phyloP scores from a whole-genome alignment of 2,329 filamentous ascomycete genomes.

The Penicillium sp. region DNA sequence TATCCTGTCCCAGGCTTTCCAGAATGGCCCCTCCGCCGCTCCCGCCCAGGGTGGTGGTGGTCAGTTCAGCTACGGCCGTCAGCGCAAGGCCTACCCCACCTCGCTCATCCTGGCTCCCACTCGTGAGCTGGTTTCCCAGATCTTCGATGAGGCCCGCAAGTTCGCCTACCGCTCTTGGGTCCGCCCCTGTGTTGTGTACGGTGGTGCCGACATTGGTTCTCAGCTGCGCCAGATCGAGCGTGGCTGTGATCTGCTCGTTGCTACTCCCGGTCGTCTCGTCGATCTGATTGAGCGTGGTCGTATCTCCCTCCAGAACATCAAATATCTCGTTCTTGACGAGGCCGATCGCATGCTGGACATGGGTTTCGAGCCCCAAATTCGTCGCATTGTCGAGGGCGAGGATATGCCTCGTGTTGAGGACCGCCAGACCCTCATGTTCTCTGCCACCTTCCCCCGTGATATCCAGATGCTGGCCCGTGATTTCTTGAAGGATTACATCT shows the following conservation, averaged over 20 bases:
- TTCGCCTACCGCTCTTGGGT: constrained; percentile 99
- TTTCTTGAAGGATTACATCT: constrained; percentile 98
- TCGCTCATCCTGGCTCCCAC: constrained; percentile 94
- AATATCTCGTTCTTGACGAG: constrained; percentile 98
- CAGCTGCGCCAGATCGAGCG: constrained; percentile 98
- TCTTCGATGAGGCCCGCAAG: constrained; percentile 95
- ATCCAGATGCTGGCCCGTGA: constrained; percentile 99
- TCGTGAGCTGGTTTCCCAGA: constrained; percentile 97
- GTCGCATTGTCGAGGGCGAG: constrained; percentile 95
- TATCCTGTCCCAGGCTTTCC: constrained; percentile 95
- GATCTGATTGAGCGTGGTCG: constrained; percentile 98
- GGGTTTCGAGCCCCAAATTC: constrained; percentile 99
- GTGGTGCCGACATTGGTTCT: constrained; percentile 96
- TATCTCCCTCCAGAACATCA: constrained; percentile 97
- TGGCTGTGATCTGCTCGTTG: constrained; percentile 94
- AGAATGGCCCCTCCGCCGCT: constrained; percentile 73
- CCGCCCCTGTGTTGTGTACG: constrained; percentile 95
- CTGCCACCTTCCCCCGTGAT: constrained; percentile 96
- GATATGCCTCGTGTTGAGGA: constrained; percentile 84
- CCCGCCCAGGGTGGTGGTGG: constrained; percentile 62
- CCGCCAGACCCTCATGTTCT: constrained; percentile 99
- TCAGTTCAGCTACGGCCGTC: constrained; percentile 72
- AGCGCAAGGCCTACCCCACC: constrained; percentile 97
- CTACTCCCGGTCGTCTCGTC: constrained; percentile 93
- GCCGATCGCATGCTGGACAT: constrained; percentile 99